Evolutionary conservation across 2,329 filamentous ascomycete species (phyloP).

Genomic region (Colletotrichum spaethianum): DNA sequence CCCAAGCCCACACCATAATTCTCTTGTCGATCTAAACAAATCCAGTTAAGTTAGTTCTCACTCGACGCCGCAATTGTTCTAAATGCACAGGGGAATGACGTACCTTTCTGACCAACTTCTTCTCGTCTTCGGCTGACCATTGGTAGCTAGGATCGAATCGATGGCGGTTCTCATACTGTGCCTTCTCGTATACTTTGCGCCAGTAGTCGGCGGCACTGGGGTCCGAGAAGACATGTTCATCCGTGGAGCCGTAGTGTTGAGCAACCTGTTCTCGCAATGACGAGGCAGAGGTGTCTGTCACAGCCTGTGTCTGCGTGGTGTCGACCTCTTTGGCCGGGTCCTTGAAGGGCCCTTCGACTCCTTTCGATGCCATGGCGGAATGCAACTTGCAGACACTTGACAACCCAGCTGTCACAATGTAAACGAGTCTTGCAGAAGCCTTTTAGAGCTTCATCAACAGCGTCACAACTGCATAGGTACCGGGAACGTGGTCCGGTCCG

Average conservation of each 20-base stretch:
- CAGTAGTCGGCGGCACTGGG: conserved; percentile 67
- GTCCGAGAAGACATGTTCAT: conserved; percentile 64
- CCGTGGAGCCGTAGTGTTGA: conserved; percentile 49
- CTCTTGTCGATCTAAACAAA: conserved; percentile 60
- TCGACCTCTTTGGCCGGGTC: conserved; percentile 31
- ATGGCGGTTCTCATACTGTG: conserved; percentile 72
- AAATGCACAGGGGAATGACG: background rate
- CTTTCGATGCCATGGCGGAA: conserved; percentile 22
- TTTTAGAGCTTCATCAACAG: conserved; percentile 4
- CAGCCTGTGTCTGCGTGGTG: conserved; percentile 15
- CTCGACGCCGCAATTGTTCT: background rate
- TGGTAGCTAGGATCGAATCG: conserved; percentile 66
- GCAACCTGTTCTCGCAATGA: conserved; percentile 24
- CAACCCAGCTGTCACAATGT: background rate
- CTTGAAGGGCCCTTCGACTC: conserved; percentile 24
- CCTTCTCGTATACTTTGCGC: conserved; percentile 67
- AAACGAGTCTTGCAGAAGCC: background rate
- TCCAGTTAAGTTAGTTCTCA: conserved; percentile 33
- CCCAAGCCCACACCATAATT: conserved; percentile 57
- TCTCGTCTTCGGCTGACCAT: conserved; percentile 65
- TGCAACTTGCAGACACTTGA: conserved; percentile 5
- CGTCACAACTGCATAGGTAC: conserved; percentile 10
- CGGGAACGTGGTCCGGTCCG: conserved; percentile 12
- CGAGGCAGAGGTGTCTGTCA: conserved; percentile 29
- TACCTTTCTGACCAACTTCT: conserved; percentile 61